These are phyloP conservation scores for Fusarium setosum DNA, from an alignment of 2,329 filamentous ascomycete species.

Conservation along the genomic window DNA sequence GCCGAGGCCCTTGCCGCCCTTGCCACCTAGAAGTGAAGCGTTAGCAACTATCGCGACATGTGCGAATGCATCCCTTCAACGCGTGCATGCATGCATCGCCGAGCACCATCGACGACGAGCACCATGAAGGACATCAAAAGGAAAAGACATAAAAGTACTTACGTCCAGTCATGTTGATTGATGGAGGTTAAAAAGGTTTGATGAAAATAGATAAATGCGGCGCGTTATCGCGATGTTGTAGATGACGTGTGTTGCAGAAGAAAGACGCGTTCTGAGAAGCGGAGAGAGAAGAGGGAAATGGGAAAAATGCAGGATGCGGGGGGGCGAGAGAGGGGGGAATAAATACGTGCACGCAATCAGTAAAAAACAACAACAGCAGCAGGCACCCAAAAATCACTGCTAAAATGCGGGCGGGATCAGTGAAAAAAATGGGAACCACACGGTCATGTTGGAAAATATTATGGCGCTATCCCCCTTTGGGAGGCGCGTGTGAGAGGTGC, in stretches of 20 bases:
- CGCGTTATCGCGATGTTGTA: slow-evolving; percentile 42
- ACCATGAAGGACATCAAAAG: slow-evolving; percentile 12
- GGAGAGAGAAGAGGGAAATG: slow-evolving; percentile 37
- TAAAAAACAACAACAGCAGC: slow-evolving; percentile 28
- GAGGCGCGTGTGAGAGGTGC: slow-evolving; percentile 16
- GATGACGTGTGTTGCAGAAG: slow-evolving; percentile 37
- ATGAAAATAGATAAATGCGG: slow-evolving; percentile 43
- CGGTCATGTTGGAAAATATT: not conserved
- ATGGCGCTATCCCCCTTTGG: slow-evolving; percentile 24
- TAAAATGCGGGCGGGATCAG: slow-evolving; percentile 41
- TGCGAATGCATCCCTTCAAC: not conserved
- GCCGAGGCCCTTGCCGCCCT: slow-evolving; percentile 97
- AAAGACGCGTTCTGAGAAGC: slow-evolving; percentile 40
- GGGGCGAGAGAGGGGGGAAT: slow-evolving; percentile 43
- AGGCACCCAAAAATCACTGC: slow-evolving; percentile 28
- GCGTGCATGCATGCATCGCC: not conserved
- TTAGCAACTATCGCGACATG: slow-evolving; percentile 54
- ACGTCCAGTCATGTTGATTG: slow-evolving; percentile 78
- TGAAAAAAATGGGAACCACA: slow-evolving; percentile 32
- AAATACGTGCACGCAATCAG: slow-evolving; percentile 55
- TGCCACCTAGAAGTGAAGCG: slow-evolving; percentile 74
- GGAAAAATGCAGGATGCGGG: slow-evolving; percentile 40
- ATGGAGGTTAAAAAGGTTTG: slow-evolving; percentile 40
- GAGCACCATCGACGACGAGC: not conserved
- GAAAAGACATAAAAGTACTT: slow-evolving; percentile 68